Percentiles rank a stretch among this genome's conserved stretches.
These are phyloP conservation scores for Jaltomata sinuosa DNA, from an alignment of 257 asterid species.

Conservation along the genomic window DNA sequence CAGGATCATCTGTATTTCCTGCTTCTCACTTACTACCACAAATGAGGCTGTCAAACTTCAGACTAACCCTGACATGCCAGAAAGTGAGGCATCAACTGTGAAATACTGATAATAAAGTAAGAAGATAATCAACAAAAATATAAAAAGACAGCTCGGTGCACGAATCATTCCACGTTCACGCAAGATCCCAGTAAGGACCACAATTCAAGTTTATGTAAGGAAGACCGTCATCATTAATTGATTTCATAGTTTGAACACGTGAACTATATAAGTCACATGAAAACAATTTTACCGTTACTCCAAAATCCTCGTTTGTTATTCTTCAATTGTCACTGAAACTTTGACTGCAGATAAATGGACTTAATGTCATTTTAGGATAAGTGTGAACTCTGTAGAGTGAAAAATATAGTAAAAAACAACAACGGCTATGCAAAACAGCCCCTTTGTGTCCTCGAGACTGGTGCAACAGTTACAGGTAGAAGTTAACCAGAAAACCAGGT, in stretches of 20 bases:
- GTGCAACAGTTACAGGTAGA: conserved; percentile 7
- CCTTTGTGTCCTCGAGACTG: conserved; percentile 7
- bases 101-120: not conserved
- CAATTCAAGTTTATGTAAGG: too few relatives aligned
- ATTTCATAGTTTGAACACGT: not conserved
- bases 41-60: not conserved
- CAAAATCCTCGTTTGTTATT: rapidly evolving
- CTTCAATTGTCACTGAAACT: not conserved
- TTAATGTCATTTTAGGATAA: not conserved
- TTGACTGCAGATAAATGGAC: not conserved
- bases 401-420: conserved; percentile 7
- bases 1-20: too few relatives aligned
- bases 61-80: not conserved
- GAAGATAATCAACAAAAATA: not conserved
- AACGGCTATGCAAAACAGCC: not conserved
- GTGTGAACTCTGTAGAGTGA: not conserved
- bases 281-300: not conserved
- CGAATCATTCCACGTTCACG: not conserved
- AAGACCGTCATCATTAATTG: not conserved
- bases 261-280: not conserved
- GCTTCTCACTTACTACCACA: too few relatives aligned
- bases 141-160: not conserved
- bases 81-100: not conserved
- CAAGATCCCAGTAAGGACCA: not conserved
- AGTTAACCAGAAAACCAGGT: conserved; percentile 7